Conservation (phyloP, 106 monocot species). For the Phalaenopsis aphrodite region DNA sequence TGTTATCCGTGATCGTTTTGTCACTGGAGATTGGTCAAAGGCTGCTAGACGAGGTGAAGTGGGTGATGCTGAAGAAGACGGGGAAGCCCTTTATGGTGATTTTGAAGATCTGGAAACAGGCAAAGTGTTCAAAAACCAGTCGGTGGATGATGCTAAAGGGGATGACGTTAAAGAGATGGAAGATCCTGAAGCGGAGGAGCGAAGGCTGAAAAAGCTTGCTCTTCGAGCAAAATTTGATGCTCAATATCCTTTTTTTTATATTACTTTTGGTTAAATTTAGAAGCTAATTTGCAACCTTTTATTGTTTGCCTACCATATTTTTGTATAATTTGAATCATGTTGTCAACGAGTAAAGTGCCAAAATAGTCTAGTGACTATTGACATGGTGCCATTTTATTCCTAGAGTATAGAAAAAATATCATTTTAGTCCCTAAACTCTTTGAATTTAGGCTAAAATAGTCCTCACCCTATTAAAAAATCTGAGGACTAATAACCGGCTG, state of each 20-base stretch:
- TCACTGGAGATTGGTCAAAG: slow-evolving; percentile 87
- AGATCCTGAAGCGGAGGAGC: slow-evolving; percentile 44
- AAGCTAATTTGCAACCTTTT: background rate
- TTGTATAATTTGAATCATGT: background rate
- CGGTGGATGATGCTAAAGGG: slow-evolving; percentile 17
- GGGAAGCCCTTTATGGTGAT: slow-evolving; percentile 51
- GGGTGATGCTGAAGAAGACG: slow-evolving; percentile 36
- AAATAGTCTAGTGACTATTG: no score
- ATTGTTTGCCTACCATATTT: background rate
- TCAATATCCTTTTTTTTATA: slow-evolving; percentile 68
- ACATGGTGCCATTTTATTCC: no score
- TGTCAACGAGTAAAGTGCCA: background rate
- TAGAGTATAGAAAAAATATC: no score
- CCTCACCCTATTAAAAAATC: no score
- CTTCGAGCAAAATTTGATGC: slow-evolving; percentile 91
- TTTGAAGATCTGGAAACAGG: slow-evolving; percentile 93
- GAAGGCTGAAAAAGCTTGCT: slow-evolving; percentile 87
- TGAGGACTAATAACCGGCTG: no score
- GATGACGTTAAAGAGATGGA: slow-evolving; percentile 8
- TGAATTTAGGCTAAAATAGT: no score
- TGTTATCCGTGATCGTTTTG: slow-evolving; percentile 82
- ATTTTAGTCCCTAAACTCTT: no score
- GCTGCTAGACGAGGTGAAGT: slow-evolving; percentile 53
- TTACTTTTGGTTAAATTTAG: background rate
- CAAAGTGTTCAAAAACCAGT: slow-evolving; percentile 26